A percentile compares a stretch with the other conserved stretches of the same genome.
These are phyloP conservation scores for Rhizopogon rudus DNA, from an alignment of 768 basidiomycete genomes.

Conservation along the genomic window DNA sequence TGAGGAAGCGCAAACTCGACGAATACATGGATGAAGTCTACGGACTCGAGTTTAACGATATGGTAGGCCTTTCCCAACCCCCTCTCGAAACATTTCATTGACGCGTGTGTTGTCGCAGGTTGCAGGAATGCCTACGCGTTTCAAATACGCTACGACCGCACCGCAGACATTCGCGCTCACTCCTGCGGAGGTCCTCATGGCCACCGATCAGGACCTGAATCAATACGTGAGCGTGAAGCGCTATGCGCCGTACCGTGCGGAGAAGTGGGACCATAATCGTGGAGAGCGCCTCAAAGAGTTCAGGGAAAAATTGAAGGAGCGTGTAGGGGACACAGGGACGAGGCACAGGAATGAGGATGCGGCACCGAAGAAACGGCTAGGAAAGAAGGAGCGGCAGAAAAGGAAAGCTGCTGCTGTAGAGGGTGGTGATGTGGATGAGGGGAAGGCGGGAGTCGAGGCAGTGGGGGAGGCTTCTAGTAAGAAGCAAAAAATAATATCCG, in stretches of 20 bases:
- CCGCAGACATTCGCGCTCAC: slow-evolving; percentile 63
- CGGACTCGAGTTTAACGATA: slow-evolving; percentile 90
- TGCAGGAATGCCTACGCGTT: slow-evolving; percentile 84
- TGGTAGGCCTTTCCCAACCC: slow-evolving; percentile 47
- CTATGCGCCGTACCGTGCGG: slow-evolving; percentile 83
- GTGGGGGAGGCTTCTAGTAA: not conserved
- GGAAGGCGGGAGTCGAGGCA: not conserved
- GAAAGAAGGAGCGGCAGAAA: slow-evolving; percentile 65
- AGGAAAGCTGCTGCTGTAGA: slow-evolving; percentile 28
- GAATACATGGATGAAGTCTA: slow-evolving; percentile 92
- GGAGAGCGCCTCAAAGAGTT: slow-evolving; percentile 68
- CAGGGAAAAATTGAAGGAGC: slow-evolving; percentile 51
- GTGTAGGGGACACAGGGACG: slow-evolving; percentile 22
- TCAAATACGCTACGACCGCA: slow-evolving; percentile 79
- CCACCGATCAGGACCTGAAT: slow-evolving; percentile 91
- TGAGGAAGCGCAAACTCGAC: slow-evolving; percentile 77
- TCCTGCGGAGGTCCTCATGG: slow-evolving; percentile 83
- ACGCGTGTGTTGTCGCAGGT: not conserved
- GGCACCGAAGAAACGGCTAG: slow-evolving; percentile 56
- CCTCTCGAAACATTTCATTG: not conserved
- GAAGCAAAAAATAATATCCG: not conserved
- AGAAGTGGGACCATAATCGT: slow-evolving; percentile 61
- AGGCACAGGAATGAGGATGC: slow-evolving; percentile 13
- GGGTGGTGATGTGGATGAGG: not conserved
- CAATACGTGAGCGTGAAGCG: slow-evolving; percentile 86